Percentiles rank a stretch among this genome's conserved stretches.
These are phyloP conservation scores for Simplicillium sp. DNA, from an alignment of 2,329 filamentous ascomycete genomes.

Conservation along the genomic window DNA sequence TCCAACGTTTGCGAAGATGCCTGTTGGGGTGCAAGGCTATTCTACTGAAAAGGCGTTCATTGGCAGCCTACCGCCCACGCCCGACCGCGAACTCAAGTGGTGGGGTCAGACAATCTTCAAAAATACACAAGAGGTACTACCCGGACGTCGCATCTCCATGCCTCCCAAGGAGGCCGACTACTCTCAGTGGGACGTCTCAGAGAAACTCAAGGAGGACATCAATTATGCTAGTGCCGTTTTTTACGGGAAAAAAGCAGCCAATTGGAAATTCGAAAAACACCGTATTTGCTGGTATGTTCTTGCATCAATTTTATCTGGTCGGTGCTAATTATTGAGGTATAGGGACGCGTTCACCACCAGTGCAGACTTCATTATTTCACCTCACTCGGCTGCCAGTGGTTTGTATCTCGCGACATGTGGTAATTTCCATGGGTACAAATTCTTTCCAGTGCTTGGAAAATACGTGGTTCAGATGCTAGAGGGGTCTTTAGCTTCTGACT, in stretches of 20 bases:
- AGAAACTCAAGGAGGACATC: conserved; percentile 47
- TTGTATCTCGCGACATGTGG: conserved; percentile 55
- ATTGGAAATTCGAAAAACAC: conserved; percentile 51
- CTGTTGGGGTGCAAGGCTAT: conserved; percentile 34
- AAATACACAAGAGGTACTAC: conserved; percentile 41
- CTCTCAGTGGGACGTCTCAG: conserved; percentile 51
- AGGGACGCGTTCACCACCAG: conserved; percentile 58
- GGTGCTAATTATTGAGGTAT: background rate
- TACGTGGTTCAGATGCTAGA: conserved; percentile 51
- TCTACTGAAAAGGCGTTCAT: conserved; percentile 35
- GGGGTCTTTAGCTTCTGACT: conserved; percentile 29
- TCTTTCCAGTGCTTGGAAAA: conserved; percentile 54
- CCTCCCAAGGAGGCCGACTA: conserved; percentile 49
- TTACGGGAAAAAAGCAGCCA: conserved; percentile 45
- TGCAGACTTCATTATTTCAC: conserved; percentile 53
- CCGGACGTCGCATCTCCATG: conserved; percentile 44
- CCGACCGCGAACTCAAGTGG: conserved; percentile 43
- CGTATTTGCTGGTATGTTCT: conserved; percentile 55
- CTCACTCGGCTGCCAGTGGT: conserved; percentile 38
- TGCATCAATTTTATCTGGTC: background rate
- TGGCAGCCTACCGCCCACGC: conserved; percentile 46
- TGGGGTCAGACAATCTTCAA: conserved; percentile 53
- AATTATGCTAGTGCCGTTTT: conserved; percentile 45
- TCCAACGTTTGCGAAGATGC: conserved; percentile 35
- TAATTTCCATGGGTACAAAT: conserved; percentile 61